Evolutionary conservation across 208 protist genomes (phyloP), one percentile per base, ranked within the genome.

Genomic region (Wallacemonas sp.): DNA sequence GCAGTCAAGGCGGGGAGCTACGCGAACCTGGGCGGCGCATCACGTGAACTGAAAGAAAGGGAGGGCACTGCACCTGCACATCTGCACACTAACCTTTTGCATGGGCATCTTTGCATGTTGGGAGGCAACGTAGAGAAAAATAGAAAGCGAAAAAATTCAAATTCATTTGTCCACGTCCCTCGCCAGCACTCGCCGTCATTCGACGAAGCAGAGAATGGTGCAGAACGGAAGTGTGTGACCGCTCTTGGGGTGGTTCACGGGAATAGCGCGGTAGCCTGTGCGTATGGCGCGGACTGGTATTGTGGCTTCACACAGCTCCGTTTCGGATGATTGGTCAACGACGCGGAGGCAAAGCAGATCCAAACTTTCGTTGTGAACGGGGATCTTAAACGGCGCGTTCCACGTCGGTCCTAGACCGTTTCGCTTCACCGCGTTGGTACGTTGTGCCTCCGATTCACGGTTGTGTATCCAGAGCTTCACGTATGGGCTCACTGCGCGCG

Each of bases 371-470:
- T 69, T 73, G 19, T 54, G 46, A 12, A 79, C 75, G 1, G 38
- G 30, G 13, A 89, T 53, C 5, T 33, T 45, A 4, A 72, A 63
- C 3, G 50, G 57, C 36, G 79, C 71, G 33, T 79, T 72, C 85
- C 88, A 92, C 13, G 83, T 52, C 0, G 89, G 78, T 55, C 87
- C 73, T 36, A 89, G 79, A 3, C 68, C 72, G 61, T 87, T 76
- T 19, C 81, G 70, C 30, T 44, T 66, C 36, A 83, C 46, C 10
- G 52, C 45, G 9, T n/a, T 50, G 17, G 78, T 81, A 26, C 57
- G 55, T 33, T 71, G 33, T 12, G 15, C 36, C 10, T 30, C 39
- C 15, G 52, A 37, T 12, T 76, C 69, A 22, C 42, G 37, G 13
- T 71, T 71, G 37, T 89, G 65, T 13, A 92, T 34, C 52, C 72